phyloP scores from a whole-genome alignment of 164 flowering plant species.

The Sextonia rubra region DNA sequence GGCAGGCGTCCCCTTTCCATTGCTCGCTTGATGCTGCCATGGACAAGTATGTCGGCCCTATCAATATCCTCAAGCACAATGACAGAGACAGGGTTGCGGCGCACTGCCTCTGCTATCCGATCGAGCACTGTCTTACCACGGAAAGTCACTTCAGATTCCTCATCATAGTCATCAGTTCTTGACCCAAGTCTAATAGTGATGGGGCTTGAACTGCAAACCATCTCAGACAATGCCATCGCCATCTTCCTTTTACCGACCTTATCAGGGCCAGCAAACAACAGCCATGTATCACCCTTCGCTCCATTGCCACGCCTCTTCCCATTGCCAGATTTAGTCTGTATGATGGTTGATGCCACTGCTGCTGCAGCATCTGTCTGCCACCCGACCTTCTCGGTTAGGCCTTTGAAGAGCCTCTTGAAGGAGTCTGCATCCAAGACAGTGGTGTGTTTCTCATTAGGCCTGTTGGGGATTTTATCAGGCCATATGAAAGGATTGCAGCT shows the following conservation, averaged over 20 bases:
- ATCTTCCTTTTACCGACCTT: conserved; percentile 83
- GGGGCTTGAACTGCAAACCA: conserved; percentile 46
- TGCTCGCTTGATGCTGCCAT: conserved; percentile 71
- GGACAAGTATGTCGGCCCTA: conserved; percentile 63
- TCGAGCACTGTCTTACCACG: conserved; percentile 88
- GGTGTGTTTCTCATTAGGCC: conserved; percentile 33
- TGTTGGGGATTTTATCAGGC: conserved; percentile 27
- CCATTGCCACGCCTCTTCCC: conserved; percentile 49
- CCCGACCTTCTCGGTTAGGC: conserved; percentile 63
- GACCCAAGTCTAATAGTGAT: conserved; percentile 56
- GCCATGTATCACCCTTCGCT: conserved; percentile 72
- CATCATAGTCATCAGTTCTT: conserved; percentile 26
- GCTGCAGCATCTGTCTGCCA: conserved; percentile 96
- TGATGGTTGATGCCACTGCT: conserved; percentile 56
- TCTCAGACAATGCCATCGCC: conserved; percentile 74
- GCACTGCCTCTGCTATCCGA: conserved; percentile 70
- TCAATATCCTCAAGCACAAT: conserved; percentile 76
- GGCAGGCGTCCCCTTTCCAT: conserved; percentile 74
- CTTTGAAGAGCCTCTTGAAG: conserved; percentile 76
- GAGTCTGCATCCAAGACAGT: conserved; percentile 57
- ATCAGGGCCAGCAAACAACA: conserved; percentile 82
- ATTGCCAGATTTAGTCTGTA: conserved; percentile 55
- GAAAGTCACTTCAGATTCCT: conserved; percentile 34
- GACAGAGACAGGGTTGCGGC: conserved; percentile 74
- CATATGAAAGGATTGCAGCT: conserved; percentile 55